Conservation (phyloP, 371 early-diverging fungal genomes). For the Ordospora colligata region DNA sequence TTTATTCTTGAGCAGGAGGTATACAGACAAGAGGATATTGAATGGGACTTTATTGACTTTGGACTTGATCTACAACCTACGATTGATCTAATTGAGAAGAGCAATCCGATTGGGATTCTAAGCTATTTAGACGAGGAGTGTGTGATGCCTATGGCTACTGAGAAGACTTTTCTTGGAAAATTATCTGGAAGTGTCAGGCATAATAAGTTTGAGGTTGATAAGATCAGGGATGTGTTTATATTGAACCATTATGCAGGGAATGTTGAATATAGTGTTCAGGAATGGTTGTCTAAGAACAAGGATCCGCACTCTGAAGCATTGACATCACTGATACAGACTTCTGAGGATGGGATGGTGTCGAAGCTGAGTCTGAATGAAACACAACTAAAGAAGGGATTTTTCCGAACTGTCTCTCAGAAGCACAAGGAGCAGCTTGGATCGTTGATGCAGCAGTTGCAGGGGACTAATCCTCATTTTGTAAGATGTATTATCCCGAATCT, state of each 20-base stretch:
- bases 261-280: conserved; percentile 82
- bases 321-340: conserved; percentile 19
- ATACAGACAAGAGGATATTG: conserved; percentile 86
- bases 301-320: conserved; percentile 94
- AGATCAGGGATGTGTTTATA: conserved; percentile 78
- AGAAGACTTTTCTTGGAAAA: conserved; percentile 86
- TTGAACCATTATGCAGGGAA: conserved; percentile 92
- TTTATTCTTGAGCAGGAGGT: conserved; percentile 96
- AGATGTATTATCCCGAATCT: conserved; percentile 96
- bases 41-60: conserved; percentile 96
- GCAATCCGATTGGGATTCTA: conserved; percentile 87
- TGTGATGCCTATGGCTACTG: conserved; percentile 89
- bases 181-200: conserved; percentile 62
- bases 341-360: not conserved
- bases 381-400: conserved; percentile 64
- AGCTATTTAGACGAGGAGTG: conserved; percentile 97
- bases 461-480: conserved; percentile 94
- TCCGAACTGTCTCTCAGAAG: conserved; percentile 77
- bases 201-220: conserved; percentile 37
- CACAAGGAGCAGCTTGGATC: conserved; percentile 83
- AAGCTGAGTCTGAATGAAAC: conserved; percentile 16
- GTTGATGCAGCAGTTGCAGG: conserved; percentile 77
- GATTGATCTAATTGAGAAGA: conserved; percentile 88
- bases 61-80: conserved; percentile 95
- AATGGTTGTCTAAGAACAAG: conserved; percentile 97